Evolutionary conservation across 225 moss, liverwort and hornwort genomes (phyloP), one percentile per base, ranked within the genome.

Genomic region (Rhytidiadelphus loreus): DNA sequence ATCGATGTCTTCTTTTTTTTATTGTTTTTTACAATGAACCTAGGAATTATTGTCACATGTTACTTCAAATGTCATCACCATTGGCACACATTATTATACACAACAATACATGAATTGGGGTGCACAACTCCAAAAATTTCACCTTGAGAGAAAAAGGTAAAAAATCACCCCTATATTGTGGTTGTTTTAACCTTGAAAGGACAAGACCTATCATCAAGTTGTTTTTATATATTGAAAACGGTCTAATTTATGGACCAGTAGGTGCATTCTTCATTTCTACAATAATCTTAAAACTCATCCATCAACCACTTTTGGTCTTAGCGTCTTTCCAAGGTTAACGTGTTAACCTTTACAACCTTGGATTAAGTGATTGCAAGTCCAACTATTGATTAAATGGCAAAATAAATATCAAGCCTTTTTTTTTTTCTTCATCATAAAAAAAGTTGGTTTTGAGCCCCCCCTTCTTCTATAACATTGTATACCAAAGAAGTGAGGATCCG

Each of bases 401-500:
- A 15, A 15, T 7, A 73, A 73, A 46, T 29, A 73, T 73, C 7
- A 29, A 73, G 6, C 7, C 17, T 0, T 28, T 44, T 26, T 2
- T 28, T 28, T 71, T 3, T 24, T 16, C 16, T 1, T 3, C 2
- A 43, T 26, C 5, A 14, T 70, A 25, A 11, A 41, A 69, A 69
- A 25, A 70, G 3, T 41, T 70, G 14, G 13, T 15, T 39, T 41
- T 25, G 8, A 68, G 1, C 4, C 4, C 12, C 5, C 5, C 9
- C 4, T 11, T 29, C 29, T 61, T 13, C 14, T n/a, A 61, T 29
- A 29, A 15, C 14, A 22, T 68, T 22, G 7, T 66, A 37, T 37
- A n/a, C 21, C 4, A n/a, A n/a, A 6, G 37, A 21, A 7, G 5
- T 0, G 16, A 0, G 11, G 6, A 6, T 0, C 6, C 6, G 1